Conservation (phyloP, 2,329 filamentous ascomycete genomes). For the Pestalotiopsis sp. region DNA sequence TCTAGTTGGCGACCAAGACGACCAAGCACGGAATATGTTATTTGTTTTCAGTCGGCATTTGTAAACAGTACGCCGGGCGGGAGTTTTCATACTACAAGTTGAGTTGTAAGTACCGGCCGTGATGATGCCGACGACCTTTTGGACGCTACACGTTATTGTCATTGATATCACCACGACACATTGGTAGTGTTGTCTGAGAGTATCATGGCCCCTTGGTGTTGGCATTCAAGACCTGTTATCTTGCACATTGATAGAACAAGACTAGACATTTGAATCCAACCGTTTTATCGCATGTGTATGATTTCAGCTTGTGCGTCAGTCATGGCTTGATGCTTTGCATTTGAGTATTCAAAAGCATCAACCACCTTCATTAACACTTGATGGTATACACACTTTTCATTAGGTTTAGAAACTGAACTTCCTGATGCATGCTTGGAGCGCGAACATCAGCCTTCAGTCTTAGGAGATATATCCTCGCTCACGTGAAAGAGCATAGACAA, state of each 20-base stretch:
- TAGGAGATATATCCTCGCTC: no score
- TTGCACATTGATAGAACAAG: not conserved
- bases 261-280: not conserved
- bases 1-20: not conserved
- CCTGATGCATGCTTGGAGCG: no score
- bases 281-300: no score
- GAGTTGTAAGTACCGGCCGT: not conserved
- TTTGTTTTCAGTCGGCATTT: constrained; percentile 4
- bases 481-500: no score
- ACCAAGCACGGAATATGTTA: not conserved
- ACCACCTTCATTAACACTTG: not conserved
- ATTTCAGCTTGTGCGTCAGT: not conserved
- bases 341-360: not conserved
- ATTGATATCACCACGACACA: not conserved
- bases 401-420: not conserved
- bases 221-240: not conserved
- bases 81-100: not conserved
- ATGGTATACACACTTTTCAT: not conserved
- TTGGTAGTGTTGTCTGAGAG: not conserved
- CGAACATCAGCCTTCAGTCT: no score
- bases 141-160: not conserved
- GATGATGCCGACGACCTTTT: not conserved
- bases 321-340: not conserved
- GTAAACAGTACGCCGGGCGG: not conserved
- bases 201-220: not conserved